Base-by-base conservation (phyloP, 805 yeast genomes). In the Pichia nanzhaoensis region DNA sequence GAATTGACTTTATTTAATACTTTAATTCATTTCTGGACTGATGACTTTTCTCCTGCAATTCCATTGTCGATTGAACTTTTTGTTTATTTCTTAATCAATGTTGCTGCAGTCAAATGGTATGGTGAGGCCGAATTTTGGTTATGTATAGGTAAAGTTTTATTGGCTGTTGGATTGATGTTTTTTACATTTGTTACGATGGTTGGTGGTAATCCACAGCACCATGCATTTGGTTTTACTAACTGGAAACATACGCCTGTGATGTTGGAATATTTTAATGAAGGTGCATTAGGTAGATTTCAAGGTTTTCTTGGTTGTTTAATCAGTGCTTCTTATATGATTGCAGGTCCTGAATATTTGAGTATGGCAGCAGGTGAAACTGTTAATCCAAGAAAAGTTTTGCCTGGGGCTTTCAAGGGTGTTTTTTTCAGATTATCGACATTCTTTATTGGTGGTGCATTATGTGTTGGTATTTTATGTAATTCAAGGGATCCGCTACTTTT, bases 311-410 rank as follows among this genome's bases (percentile, higher is more conserved):
- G 64, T 73, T 87, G 60, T 56, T 82, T 46, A 69, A 78, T 51
- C 74, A 76, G 52, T 87, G 95, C 38, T 20, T 71, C 84, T 19
- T 86, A 81, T 61, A 83, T 91, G 28, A 79, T 84, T 51, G 84
- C 89, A 0, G 77, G 77, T 3, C 76, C 76, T 1, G 77, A 72
- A 52, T 72, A 72, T 52, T 61, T 71, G 42, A 58, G 71, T 2
- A 63, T 68, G 60, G 71, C 69, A 2, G 76, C 76, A 20, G 68
- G 75, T 24, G 77, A 72, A 53, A 67, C 71, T 1, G 38, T 44
- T 1, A 71, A 71, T 51, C 76, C 76, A 17, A 56, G 76, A 31
- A 69, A 69, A 42, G 66, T 69, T 12, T 57, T 71, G 45, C 74
- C 75, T 5, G 59, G 65, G 9, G 75, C 76, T 8, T 71, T 63